phyloP scores from a whole-genome alignment of 2,329 filamentous ascomycete species.

The Colletotrichum sp. region DNA sequence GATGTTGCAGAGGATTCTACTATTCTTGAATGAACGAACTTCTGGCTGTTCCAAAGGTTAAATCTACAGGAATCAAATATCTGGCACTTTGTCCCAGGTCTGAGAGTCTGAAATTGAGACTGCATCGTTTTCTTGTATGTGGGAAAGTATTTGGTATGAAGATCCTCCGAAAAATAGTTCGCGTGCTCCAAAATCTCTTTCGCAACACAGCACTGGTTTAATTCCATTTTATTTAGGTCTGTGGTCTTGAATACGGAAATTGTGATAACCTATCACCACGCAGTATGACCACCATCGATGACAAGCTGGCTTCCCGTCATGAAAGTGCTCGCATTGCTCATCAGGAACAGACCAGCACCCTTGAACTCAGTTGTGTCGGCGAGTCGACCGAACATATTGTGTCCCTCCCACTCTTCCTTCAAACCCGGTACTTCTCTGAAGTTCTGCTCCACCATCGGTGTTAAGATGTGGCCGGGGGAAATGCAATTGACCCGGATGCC shows the following conservation, averaged over 20 bases:
- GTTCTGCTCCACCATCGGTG: slow-evolving; percentile 73
- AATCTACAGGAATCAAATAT: neutral
- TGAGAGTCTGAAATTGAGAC: neutral
- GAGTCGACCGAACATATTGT: slow-evolving; percentile 74
- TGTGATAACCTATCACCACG: slow-evolving; percentile 45
- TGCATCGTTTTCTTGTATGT: neutral
- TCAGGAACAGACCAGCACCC: slow-evolving; percentile 63
- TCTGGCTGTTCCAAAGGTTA: too few relatives aligned
- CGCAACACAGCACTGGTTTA: too few relatives aligned
- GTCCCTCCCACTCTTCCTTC: slow-evolving; percentile 65
- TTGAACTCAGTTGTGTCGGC: slow-evolving; percentile 63
- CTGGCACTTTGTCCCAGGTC: fast-evolving
- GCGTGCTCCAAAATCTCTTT: fast-evolving
- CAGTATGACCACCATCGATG: slow-evolving; percentile 61
- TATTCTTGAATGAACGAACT: neutral
- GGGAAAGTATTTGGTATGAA: neutral
- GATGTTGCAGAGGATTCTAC: neutral
- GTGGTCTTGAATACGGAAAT: neutral
- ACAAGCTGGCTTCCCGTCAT: slow-evolving; percentile 64
- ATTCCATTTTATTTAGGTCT: neutral
- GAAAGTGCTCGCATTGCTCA: slow-evolving; percentile 66
- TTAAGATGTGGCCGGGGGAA: slow-evolving; percentile 47
- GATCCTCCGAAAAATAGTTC: neutral
- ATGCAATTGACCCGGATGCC: slow-evolving; percentile 63
- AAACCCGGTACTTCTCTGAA: slow-evolving; percentile 71